Evolutionary conservation across 208 protist genomes (phyloP), one percentile per base, ranked within the genome.

Genomic region (Leishmania amazonensis): DNA sequence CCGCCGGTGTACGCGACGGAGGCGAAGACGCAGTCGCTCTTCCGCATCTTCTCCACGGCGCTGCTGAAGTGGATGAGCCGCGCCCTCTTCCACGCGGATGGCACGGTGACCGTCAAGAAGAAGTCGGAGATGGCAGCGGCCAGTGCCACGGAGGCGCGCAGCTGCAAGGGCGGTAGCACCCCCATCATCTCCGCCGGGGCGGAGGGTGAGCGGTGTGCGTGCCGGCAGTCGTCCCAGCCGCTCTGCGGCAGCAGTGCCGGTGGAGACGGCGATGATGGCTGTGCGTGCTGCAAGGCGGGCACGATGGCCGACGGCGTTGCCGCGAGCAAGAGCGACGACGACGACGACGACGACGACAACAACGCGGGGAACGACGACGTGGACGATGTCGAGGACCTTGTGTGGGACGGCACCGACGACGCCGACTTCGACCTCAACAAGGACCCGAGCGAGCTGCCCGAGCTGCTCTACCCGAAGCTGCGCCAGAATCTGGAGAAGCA

Each of bases 401-500:
- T 93, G 31, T 85, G 81, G 73, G 85, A 93, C 53, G 91, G 82
- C 57, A 79, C 91, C 17, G 87, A 88, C 60, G 81, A 88, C 42
- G 77, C 58, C 42, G 86, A 79, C 75, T 76, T 84, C 73, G 78
- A 86, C 65, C 58, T 70, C 78, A 67, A 51, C 42, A 85, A 70
- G 47, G 84, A 93, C 65, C 80, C 73, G 3, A 72, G n/a, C 57
- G 87, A 85, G 57, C 81, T 86, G 24, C 90, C 86, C 0, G 94
- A 97, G 81, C 95, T 99, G 84, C 81, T 99, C 35, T 98, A 97
- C 85, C 92, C 93, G 3, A 86, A 89, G 19, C 89, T 99, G 51
- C 91, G 95, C 21, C 82, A 93, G 51, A 94, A 91, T 57, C 81
- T 99, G n/a, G 93, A 95, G 62, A 99, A 99, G 83, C 98, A 99